Base-by-base conservation (phyloP, 1,139 yeast genomes). In the Spencermartinsiella ligniputridi region DNA sequence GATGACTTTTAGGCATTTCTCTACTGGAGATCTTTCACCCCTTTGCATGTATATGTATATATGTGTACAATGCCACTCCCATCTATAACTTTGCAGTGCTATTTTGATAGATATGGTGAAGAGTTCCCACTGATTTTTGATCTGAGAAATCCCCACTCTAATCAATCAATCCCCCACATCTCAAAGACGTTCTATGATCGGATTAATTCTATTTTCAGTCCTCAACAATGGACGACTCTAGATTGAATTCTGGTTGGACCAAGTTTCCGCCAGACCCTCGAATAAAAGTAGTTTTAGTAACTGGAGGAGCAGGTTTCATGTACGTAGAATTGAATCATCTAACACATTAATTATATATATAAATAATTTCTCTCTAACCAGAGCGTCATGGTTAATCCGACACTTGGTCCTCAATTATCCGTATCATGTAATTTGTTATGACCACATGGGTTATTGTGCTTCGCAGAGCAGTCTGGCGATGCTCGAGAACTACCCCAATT, bases 221-320 rank as follows among this genome's bases (percentile, higher is more conserved):
- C 25, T 22, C 11, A 6, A 22, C 25, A 9, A 19, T 19, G 36
- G 22, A 33, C 5, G 36, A 16, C 16, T 33, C 22, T 4, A 16
- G 13, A 17, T 39, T 35, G 24, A 42, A 21, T 19, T 43, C 42
- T n/a, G 49, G 51, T 8, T 38, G 47, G 44, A 45, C 56, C 11
- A 46, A 45, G 38, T 56, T 53, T 40, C 46, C 44, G 40, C 49
- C 54, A 2, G 48, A 54, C 27, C 49, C 53, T 12, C 47, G 48
- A 9, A 54, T 59, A 32, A 52, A 52, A 16, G 53, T 50, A 33
- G 63, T 76, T 16, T 60, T 78, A 19, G 73, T 78, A 1, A 71
- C 82, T 2, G 83, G 83, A 1, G 83, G 81, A 1, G 79, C 79
- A 4, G 83, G 83, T 1, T 78, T 78, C 53, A 74, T 78, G 64